Base-by-base conservation (phyloP, 108 stramenopile genomes). In the Nannochloropsis oceanica region DNA sequence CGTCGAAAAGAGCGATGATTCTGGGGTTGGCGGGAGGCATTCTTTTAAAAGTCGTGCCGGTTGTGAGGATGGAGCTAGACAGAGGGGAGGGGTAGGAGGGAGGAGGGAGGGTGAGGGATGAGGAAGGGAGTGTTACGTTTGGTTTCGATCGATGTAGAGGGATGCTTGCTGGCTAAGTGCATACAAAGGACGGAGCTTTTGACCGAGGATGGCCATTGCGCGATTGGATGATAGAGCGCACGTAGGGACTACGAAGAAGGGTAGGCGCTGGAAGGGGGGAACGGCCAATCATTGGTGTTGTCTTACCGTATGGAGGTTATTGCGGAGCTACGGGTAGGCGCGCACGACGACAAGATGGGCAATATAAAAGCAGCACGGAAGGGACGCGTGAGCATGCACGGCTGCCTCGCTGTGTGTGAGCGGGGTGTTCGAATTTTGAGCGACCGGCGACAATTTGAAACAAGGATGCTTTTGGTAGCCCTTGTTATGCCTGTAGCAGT, bases 1-100 rank as follows among this genome's bases (percentile, higher is more conserved):
- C 97, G 86, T 99, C 99, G 85, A 99, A 99, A 79, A 99, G 94
- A 46, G 96, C 98, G 79, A 97, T 79, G 81, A 89, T 85, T 9
- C 89, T 79, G 84, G 89, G 89, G 84, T 89, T 89, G 13, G 42
- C 26, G 26, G 80, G 8, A 81, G 80, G 13, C 80, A 81, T 81
- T 81, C 59, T n/a, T 18, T 9, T n/a, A 10, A 18, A n/a, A n/a
- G n/a, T 18, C 22, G n/a, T 73, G n/a, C 22, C 7, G 18, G 59
- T 18, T 73, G 59, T 73, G 18, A n/a, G n/a, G 9, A 10, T 73
- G n/a, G 59, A 9, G 59, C 22, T 73, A 73, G 59, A 73, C 59
- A 73, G 59, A 73, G 18, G 22, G 18, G 59, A 7, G 22, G 59
- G n/a, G n/a, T n/a, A n/a, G 59, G 59, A 73, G n/a, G 59, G 59